Evolutionary conservation across 2,329 filamentous ascomycete species (phyloP).

Genomic region (Penicillium psychrosexuale): DNA sequence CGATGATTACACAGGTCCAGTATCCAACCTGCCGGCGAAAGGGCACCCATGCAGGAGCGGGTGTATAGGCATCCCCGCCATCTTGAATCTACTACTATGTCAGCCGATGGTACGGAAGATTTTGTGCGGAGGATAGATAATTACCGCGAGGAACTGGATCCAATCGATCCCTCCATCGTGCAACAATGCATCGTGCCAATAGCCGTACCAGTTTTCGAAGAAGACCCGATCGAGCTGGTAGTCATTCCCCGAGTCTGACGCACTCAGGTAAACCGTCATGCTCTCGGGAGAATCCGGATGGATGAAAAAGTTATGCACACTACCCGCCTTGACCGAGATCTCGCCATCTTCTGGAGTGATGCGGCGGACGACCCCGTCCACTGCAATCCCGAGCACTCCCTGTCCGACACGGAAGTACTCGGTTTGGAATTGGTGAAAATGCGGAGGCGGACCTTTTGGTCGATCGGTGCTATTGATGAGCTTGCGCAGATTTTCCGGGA

Average conservation of each 20-base stretch:
- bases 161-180: slow-evolving; percentile 13
- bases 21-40: slow-evolving; percentile 7
- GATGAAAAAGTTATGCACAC: slow-evolving; percentile 13
- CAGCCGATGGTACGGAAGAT: background rate
- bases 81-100: slow-evolving; percentile 11
- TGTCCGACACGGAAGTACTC: slow-evolving; percentile 17
- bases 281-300: slow-evolving; percentile 11
- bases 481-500: slow-evolving; percentile 1
- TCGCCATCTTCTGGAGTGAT: slow-evolving; percentile 10
- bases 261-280: slow-evolving; percentile 16
- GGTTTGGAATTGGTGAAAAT: slow-evolving; percentile 16
- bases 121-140: accelerated
- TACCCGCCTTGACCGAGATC: slow-evolving; percentile 5
- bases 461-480: slow-evolving; percentile 4
- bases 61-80: slow-evolving; percentile 10
- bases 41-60: slow-evolving; percentile 9
- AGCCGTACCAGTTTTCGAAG: slow-evolving; percentile 20
- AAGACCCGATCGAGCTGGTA: slow-evolving; percentile 16
- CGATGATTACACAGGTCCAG: slow-evolving; percentile 2
- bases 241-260: slow-evolving; percentile 13
- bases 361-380: slow-evolving; percentile 2
- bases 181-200: slow-evolving; percentile 15
- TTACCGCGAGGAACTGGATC: slow-evolving; percentile 11
- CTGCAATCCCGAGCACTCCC: slow-evolving; percentile 4
- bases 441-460: slow-evolving; percentile 10